Conservation (phyloP, 202 grass and related monocot species). For the Schoenoplectus tabernaemontani region DNA sequence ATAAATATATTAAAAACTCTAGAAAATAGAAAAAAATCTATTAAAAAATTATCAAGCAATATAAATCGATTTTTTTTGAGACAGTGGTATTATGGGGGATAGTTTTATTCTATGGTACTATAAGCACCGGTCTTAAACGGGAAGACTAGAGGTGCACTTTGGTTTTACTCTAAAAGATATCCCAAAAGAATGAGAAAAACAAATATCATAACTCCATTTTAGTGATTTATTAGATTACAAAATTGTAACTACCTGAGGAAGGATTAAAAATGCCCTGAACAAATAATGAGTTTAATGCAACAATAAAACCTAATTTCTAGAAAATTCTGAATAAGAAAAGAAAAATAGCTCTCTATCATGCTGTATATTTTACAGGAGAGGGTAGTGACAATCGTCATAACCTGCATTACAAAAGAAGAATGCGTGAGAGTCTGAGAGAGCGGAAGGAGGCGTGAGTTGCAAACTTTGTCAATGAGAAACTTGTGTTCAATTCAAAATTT, state of each 20-base stretch:
- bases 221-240: conserved; percentile 21
- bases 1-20: no score
- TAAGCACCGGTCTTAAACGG: no score
- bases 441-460: background rate
- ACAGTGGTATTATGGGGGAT: no score
- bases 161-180: no score
- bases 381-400: conserved; percentile 55
- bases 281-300: conserved; percentile 17
- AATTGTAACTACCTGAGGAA: conserved; percentile 7
- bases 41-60: no score
- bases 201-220: conserved; percentile 10
- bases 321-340: background rate
- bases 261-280: conserved; percentile 16
- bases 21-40: no score
- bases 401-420: conserved; percentile 36
- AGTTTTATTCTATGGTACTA: no score
- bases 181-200: conserved; percentile 11
- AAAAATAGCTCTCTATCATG: background rate
- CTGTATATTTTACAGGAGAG: conserved; percentile 39
- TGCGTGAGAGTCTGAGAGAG: background rate
- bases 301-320: conserved; percentile 19
- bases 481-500: background rate
- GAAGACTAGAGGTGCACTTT: no score
- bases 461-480: background rate
- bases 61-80: no score